phyloP scores from a whole-genome alignment of 2,329 filamentous ascomycete genomes.

The Claviceps arundinis region DNA sequence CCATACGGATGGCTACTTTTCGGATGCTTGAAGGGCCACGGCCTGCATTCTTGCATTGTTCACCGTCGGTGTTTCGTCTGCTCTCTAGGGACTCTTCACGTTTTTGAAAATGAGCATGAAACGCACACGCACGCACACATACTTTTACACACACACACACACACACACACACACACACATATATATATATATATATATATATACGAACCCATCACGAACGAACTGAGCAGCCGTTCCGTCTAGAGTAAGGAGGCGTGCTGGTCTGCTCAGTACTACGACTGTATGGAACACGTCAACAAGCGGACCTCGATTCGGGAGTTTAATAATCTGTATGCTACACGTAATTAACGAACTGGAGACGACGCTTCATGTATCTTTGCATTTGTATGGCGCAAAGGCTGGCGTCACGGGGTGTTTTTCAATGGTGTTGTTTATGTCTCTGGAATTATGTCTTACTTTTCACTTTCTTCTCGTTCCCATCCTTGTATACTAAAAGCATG shows the following conservation, averaged over 20 bases:
- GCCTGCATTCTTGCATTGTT: too few species aligned
- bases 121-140: too few species aligned
- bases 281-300: not conserved
- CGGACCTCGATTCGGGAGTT: not conserved
- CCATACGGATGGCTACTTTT: constrained; percentile 43
- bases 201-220: not conserved
- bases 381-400: not conserved
- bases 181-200: not conserved
- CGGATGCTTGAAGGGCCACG: constrained; percentile 26
- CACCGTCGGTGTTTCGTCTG: too few species aligned
- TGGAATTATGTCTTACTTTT: not conserved
- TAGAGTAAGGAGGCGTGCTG: too few species aligned
- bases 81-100: too few species aligned
- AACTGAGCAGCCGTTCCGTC: too few species aligned
- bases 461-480: too few species aligned
- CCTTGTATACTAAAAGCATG: too few species aligned
- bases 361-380: not conserved
- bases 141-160: too few species aligned
- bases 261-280: too few species aligned
- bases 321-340: not conserved
- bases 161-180: too few species aligned
- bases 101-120: too few species aligned
- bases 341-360: not conserved
- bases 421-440: not conserved
- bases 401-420: not conserved